Base-by-base conservation (phyloP, 1,284 basidiomycete genomes). In the Mycosarcoma maydis region DNA sequence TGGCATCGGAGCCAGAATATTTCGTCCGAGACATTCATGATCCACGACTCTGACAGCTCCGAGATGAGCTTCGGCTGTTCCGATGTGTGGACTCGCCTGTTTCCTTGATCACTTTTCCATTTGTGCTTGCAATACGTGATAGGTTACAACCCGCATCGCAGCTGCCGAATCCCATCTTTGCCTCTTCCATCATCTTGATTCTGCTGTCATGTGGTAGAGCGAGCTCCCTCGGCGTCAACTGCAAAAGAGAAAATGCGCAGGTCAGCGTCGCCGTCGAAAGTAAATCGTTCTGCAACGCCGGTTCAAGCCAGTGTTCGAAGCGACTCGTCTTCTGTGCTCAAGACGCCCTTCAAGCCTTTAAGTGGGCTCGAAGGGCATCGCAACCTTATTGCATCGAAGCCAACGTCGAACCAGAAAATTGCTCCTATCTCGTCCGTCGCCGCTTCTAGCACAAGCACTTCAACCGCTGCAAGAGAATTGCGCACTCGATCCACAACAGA, bases 231-330 rank as follows among this genome's bases (percentile, higher is more conserved):
- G 33, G 7, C 33, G 33, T 11, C 13, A 34, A 13, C 7, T 34
- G 10, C 2, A n/a, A 14, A 10, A 34, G 33, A n/a, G 20, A 34
- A 6, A 10, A 66, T 66, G 62, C 47, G 62, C 17, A 54, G 62
- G 27, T 59, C 62, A 30, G 56, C 51, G 19, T 66, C 62, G 19
- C 56, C 62, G 3, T 66, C 62, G 11, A 66, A 66, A 40, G 50
- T 46, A 10, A 33, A 19, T 2, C 37, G 46, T 2, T 27, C 27
- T 6, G 26, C 19, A 3, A 24, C 50, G n/a, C 38, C 55, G 3
- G 16, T 30, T 0, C 42, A 32, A 17, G 14, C 23, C 4, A 20
- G n/a, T 37, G 19, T 24, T n/a, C 50, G 46, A 7, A 26, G 22
- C 8, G 50, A 32, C 29, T 29, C 54, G 26, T 33, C 49, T 8